Conservation (phyloP, 441 rosid species). For the Populus hybrid region DNA sequence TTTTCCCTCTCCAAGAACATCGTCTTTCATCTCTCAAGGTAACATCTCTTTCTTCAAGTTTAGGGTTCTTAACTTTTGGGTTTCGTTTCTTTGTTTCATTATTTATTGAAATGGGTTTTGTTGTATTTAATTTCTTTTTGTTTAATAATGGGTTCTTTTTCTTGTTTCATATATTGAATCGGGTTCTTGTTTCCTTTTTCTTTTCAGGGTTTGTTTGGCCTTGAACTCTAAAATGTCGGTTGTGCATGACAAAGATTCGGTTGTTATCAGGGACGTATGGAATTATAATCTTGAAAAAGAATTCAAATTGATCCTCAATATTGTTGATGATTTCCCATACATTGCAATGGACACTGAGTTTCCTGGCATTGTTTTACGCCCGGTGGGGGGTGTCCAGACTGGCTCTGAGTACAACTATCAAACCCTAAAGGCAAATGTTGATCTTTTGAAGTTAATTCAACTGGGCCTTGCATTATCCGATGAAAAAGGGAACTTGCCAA, state of each 20-base stretch:
- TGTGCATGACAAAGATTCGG: slow-evolving; percentile 21
- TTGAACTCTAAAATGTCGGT: neutral
- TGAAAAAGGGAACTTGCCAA: slow-evolving; percentile 55
- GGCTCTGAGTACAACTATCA: slow-evolving; percentile 38
- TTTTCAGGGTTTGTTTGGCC: neutral
- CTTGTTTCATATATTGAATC: neutral
- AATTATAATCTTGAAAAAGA: slow-evolving; percentile 45
- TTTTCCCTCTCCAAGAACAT: no score
- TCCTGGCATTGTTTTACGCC: slow-evolving; percentile 52
- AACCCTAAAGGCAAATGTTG: slow-evolving; percentile 49
- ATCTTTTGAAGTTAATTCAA: slow-evolving; percentile 58
- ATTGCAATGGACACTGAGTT: slow-evolving; percentile 77
- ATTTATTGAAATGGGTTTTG: neutral
- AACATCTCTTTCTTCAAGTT: neutral
- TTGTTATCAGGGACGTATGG: slow-evolving; percentile 62
- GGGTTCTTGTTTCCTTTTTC: neutral
- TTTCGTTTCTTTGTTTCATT: no score
- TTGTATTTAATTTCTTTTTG: no score
- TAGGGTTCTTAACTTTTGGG: neutral
- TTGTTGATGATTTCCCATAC: slow-evolving; percentile 45
- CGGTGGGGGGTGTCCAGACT: slow-evolving; percentile 34
- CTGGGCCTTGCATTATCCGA: slow-evolving; percentile 61
- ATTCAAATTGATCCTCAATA: slow-evolving; percentile 36
- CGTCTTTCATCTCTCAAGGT: neutral
- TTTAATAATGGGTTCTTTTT: neutral